Percentiles rank a stretch among this genome's conserved stretches.
Evolutionary conservation across 1,284 basidiomycete genomes (phyloP).

Genomic region (Naganishia sp.): DNA sequence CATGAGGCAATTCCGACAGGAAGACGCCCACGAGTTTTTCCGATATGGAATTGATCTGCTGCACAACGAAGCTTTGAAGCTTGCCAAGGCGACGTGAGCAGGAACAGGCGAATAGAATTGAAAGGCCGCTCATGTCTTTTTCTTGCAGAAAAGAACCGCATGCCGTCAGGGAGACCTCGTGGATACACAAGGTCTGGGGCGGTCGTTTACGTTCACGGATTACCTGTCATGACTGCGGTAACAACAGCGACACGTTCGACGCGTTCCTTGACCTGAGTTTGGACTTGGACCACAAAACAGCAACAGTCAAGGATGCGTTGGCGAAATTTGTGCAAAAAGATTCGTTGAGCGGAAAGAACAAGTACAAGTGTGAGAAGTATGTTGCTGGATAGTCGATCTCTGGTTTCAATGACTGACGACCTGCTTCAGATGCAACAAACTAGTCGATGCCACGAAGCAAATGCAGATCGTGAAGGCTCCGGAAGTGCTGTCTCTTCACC

Average conservation of each 20-base stretch:
- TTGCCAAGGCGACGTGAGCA: slow-evolving; percentile 59
- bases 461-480: slow-evolving; percentile 88
- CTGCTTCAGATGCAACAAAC: slow-evolving; percentile 74
- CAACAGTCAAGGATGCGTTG: slow-evolving; percentile 72
- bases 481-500: slow-evolving; percentile 87
- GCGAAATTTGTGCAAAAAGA: slow-evolving; percentile 81
- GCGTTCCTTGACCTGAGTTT: slow-evolving; percentile 89
- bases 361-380: slow-evolving; percentile 97
- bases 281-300: slow-evolving; percentile 68
- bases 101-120: not conserved
- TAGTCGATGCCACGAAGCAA: slow-evolving; percentile 81
- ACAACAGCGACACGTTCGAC: slow-evolving; percentile 97
- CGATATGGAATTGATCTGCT: slow-evolving; percentile 90
- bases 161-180: slow-evolving; percentile 82
- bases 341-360: slow-evolving; percentile 82
- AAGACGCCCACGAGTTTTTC: slow-evolving; percentile 98
- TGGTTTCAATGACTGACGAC: slow-evolving; percentile 30
- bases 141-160: slow-evolving; percentile 69
- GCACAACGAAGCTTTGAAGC: slow-evolving; percentile 79
- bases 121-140: too few relatives aligned
- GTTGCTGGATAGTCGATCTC: slow-evolving; percentile 43
- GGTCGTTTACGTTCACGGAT: slow-evolving; percentile 90
- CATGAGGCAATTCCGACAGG: slow-evolving; percentile 86
- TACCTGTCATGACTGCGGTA: slow-evolving; percentile 75
- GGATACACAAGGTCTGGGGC: slow-evolving; percentile 93